A percentile compares a stretch with the other conserved stretches of the same genome.
Conservation (phyloP, 1,284 basidiomycete genomes). For the Marasmius oreades region DNA sequence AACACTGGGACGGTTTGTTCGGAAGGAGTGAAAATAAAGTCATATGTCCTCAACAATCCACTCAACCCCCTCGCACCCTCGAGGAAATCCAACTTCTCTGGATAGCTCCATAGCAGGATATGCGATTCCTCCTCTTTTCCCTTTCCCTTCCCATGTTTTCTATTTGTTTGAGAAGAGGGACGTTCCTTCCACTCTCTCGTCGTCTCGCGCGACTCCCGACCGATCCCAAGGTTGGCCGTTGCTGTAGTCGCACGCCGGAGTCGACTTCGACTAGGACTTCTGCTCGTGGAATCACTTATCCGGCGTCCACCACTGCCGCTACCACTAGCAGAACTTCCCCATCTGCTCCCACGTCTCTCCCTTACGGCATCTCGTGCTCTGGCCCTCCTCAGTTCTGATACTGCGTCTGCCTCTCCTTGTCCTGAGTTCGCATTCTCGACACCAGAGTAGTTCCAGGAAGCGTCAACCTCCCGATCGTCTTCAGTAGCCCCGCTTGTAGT, state of each 20-base stretch:
- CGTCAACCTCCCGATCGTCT: conserved; percentile 17
- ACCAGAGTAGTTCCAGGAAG: background rate
- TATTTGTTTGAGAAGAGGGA: background rate
- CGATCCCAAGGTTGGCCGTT: conserved; percentile 39
- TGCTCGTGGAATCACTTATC: conserved; percentile 35
- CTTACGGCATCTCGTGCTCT: conserved; percentile 44
- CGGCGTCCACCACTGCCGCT: conserved; percentile 34
- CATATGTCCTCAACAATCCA: conserved; percentile 74
- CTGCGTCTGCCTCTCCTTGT: conserved; percentile 26
- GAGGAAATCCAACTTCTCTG: conserved; percentile 73
- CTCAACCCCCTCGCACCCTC: conserved; percentile 55
- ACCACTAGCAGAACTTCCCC: conserved; percentile 45
- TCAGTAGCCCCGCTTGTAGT: conserved; percentile 12
- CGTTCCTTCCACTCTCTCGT: conserved; percentile 11
- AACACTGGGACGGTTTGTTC: conserved; percentile 51
- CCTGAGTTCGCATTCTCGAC: conserved; percentile 14
- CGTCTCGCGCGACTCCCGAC: background rate
- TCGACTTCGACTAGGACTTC: conserved; percentile 60
- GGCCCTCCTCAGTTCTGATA: conserved; percentile 40
- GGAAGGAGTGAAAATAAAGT: conserved; percentile 74
- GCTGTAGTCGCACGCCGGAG: conserved; percentile 50
- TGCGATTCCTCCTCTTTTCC: background rate
- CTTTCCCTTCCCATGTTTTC: background rate
- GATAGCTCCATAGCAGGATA: conserved; percentile 72
- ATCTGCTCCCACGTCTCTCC: conserved; percentile 51